phyloP scores from a whole-genome alignment of 139 green algal genomes.

The Gonium pectorale region DNA sequence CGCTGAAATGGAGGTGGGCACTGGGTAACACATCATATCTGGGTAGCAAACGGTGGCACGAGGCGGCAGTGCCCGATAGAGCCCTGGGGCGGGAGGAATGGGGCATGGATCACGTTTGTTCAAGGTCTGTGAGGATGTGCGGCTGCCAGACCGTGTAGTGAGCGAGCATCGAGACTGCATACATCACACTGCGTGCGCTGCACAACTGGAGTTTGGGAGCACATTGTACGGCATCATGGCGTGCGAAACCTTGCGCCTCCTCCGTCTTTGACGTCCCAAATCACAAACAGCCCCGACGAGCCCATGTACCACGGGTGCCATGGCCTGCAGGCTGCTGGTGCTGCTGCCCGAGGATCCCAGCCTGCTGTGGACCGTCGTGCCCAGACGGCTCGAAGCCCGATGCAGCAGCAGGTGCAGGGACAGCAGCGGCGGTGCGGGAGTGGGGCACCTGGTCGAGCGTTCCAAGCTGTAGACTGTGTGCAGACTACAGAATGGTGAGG shows the following conservation, averaged over 20 bases:
- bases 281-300: not conserved
- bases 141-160: too few species aligned
- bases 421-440: too few species aligned
- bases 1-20: not conserved
- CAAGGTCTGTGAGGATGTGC: too few species aligned
- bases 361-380: slow-evolving; percentile 3
- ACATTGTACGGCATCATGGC: not conserved
- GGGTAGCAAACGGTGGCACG: not conserved
- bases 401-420: not conserved
- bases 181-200: not conserved
- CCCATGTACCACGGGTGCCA: too few species aligned
- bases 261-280: too few species aligned
- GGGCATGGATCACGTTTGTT: not conserved
- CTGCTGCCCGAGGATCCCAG: not conserved
- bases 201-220: not conserved
- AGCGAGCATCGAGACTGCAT: not conserved
- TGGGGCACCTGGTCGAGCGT: too few species aligned
- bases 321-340: not conserved
- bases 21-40: not conserved
- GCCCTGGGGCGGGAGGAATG: not conserved
- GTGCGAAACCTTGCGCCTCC: not conserved
- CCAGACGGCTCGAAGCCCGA: not conserved
- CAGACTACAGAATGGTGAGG: too few species aligned
- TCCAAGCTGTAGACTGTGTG: too few species aligned
- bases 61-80: not conserved